Base-by-base conservation (phyloP, 345 rosid species). In the Odontarrhena argentea region DNA sequence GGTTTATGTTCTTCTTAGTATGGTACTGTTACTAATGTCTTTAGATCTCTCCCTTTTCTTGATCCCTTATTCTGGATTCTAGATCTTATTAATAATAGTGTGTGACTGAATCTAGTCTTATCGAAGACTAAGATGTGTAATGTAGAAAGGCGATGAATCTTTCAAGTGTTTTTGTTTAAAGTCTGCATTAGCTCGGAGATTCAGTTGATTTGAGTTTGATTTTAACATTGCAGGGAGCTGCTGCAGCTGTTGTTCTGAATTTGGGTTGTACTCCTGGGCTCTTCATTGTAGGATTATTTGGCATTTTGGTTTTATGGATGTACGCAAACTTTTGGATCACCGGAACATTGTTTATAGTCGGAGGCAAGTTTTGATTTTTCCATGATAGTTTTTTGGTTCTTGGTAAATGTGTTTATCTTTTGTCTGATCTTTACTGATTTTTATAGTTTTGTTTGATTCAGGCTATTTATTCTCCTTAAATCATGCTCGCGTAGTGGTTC, bases 261-360 rank as follows among this genome's bases (percentile, higher is more conserved):
- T 74, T 91, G 79, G 97, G 96, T 59, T 91, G 85, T 81, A 94
- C 96, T 76, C 96, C 99, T 65, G 99, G 99, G 22, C 87, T 94
- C 68, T 94, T 87, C 75, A 88, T 94, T 24, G 93, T 85, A 35
- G 99, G 99, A 25, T 68, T 88, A 28, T 88, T 87, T 75, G 86
- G 88, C 26, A 94, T 91, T 76, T 78, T 91, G 77, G 76, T 89
- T 71, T 75, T 94, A 51, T 91, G 99, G 99, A 91, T 91, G 97
- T 87, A 79, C 70, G 99, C 99, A 71, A 94, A 88, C 89, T 88
- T 91, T 76, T 94, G 96, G 97, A 91, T 94, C 78, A 85, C 96
- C 2, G 97, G 97, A 71, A 79, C 92, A 45, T 80, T 94, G 71
- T 91, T 91, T 81, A 76, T 91, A 68, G 83, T 94, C 56, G 99